Evolutionary conservation across 2,329 filamentous ascomycete genomes (phyloP), one percentile per base, ranked within the genome.

Genomic region (Colletotrichum scovillei): DNA sequence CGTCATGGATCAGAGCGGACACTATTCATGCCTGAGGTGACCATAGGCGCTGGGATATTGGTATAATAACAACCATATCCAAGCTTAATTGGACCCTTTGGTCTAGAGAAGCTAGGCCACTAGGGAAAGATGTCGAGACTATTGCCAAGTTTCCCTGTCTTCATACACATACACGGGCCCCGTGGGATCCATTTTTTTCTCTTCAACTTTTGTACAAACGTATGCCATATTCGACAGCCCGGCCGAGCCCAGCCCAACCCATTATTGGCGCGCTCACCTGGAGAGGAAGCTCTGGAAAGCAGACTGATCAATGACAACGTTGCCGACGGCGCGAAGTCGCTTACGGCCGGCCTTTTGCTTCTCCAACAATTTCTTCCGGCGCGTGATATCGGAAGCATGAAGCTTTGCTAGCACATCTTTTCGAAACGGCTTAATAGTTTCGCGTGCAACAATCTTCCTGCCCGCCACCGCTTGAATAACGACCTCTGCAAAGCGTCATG

Each of bases 291-390:
- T 94, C 83, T 99, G 97, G 81, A 98, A 99, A 3, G 95, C 95
- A 77, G 95, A 93, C 78, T 98, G 95, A 74, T 98, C 95, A 81
- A 99, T 98, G n/a, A 95, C 89, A 0, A 99, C 95, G 80, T 97
- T 98, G 0, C 97, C 94, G 5, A 95, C 92, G 1, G 93, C 90
- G 72, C 94, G 91, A 72, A 99, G 84, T 82, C 93, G 93, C 89
- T 98, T 98, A 69, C 95, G 89, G 0, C 97, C 97, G 76, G 95
- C 95, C 85, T 99, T 99, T 83, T 99, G 97, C 87, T 96, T 98
- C 85, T 98, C 96, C 12, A 99, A 84, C 76, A 99, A 83, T 83
- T 99, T 99, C 79, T 92, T 90, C 49, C 95, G 89, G 72, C 97
- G 87, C 4, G 91, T 91, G 19, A 97, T 90, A 84, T 99, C 97